These are phyloP conservation scores for Schoenoplectus tabernaemontani DNA, from an alignment of 202 grass and related monocot genomes.

Conservation along the genomic window DNA sequence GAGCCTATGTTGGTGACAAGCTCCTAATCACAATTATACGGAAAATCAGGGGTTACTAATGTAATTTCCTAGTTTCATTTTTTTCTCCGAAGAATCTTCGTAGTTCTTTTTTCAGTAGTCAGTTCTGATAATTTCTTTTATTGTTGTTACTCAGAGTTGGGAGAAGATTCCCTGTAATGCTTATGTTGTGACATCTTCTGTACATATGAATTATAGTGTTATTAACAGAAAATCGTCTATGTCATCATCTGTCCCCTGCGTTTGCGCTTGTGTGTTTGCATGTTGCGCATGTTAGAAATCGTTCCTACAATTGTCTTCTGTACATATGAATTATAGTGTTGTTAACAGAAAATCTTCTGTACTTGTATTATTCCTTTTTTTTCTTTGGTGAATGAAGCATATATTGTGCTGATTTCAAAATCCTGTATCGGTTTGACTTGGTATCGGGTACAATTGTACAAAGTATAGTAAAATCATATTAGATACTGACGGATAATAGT, in stretches of 20 bases:
- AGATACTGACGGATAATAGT: too few species aligned
- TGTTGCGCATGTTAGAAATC: neutral
- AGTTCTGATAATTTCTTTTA: neutral
- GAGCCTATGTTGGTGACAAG: conserved; percentile 43
- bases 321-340: neutral
- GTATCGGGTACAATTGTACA: neutral
- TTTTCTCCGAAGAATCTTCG: too few species aligned
- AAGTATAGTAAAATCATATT: too few species aligned
- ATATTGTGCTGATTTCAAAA: neutral
- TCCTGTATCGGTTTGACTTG: neutral
- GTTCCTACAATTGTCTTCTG: neutral
- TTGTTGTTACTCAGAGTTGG: neutral
- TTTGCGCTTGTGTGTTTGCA: too few species aligned
- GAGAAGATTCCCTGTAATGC: conserved; percentile 8
- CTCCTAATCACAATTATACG: conserved; percentile 42
- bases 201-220: neutral
- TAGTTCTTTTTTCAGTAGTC: neutral
- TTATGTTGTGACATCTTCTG: neutral
- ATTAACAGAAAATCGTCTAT: neutral
- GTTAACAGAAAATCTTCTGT: neutral
- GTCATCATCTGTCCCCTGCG: neutral
- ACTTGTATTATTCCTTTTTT: too few species aligned
- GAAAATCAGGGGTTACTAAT: conserved; percentile 50
- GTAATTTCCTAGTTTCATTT: too few species aligned
- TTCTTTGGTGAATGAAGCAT: too few species aligned